A percentile compares a stretch with the other conserved stretches of the same genome.
phyloP scores from a whole-genome alignment of 345 rosid species.

The Sonneratia caseolaris region DNA sequence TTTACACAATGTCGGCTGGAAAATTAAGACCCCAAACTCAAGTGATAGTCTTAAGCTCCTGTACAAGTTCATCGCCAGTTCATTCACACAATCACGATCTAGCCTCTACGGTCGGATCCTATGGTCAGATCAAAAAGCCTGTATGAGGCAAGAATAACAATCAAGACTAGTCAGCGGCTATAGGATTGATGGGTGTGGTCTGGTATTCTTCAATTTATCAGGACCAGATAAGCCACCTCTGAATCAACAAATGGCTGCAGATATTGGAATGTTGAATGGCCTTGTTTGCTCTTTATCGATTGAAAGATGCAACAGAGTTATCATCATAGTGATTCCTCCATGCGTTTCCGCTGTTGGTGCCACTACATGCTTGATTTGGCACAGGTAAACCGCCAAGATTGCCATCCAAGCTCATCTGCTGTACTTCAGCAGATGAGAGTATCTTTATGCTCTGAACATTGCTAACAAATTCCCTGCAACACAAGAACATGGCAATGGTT shows the following conservation, averaged over 20 bases:
- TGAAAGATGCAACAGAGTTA: slow-evolving; percentile 76
- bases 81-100: not conserved
- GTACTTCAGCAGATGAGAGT: slow-evolving; percentile 85
- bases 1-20: not conserved
- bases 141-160: not conserved
- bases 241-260: not conserved
- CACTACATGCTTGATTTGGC: slow-evolving; percentile 78
- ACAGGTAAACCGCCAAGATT: slow-evolving; percentile 61
- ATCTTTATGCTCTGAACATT: slow-evolving; percentile 89
- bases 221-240: not conserved
- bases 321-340: slow-evolving; percentile 83
- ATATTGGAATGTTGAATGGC: not conserved
- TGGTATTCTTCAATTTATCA: not conserved
- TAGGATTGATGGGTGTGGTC: not conserved
- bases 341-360: slow-evolving; percentile 74
- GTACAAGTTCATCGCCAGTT: not conserved
- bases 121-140: not conserved
- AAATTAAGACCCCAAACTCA: not conserved
- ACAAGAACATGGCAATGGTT: not conserved
- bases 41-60: not conserved
- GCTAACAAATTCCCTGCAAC: slow-evolving; percentile 75
- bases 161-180: not conserved
- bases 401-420: slow-evolving; percentile 94
- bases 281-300: slow-evolving; percentile 28
- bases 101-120: not conserved